Percentiles rank a stretch among this genome's conserved stretches.
These are phyloP conservation scores for Aureobasidium sp. DNA, from an alignment of 2,329 filamentous ascomycete species.

Conservation along the genomic window DNA sequence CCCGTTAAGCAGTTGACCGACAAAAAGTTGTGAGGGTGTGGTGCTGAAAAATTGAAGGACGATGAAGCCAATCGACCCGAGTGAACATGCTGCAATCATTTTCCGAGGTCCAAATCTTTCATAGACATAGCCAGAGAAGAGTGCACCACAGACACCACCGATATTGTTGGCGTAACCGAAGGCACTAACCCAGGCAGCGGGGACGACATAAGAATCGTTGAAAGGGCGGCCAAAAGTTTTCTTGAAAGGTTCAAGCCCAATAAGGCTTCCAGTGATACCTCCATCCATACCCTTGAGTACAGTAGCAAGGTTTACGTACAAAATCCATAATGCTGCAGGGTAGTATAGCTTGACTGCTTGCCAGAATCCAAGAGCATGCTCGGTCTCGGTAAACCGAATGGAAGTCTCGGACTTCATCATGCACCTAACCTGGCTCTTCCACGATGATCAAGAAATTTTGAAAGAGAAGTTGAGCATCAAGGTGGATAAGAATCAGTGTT, in stretches of 20 bases:
- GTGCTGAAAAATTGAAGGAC: constrained; percentile 14
- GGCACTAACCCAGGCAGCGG: constrained; percentile 15
- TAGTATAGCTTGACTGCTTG: constrained; percentile 14
- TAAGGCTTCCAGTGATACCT: constrained; percentile 10
- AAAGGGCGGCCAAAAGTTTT: constrained; percentile 1
- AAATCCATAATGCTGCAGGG: constrained; percentile 12
- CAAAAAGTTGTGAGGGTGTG: constrained; percentile 1
- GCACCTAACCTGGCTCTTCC: no score
- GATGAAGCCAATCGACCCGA: background rate
- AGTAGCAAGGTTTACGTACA: constrained; percentile 7
- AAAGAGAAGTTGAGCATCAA: background rate
- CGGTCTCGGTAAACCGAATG: background rate
- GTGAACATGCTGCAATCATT: constrained; percentile 12
- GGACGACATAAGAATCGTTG: constrained; percentile 10
- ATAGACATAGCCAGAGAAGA: constrained; percentile 5
- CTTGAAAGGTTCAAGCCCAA: constrained; percentile 12
- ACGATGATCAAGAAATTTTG: background rate
- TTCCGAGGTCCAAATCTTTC: constrained; percentile 13
- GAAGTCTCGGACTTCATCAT: constrained; percentile 7
- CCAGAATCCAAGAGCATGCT: constrained; percentile 9
- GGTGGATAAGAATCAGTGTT: background rate
- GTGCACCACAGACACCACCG: constrained; percentile 5
- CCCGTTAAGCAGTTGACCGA: constrained; percentile 11
- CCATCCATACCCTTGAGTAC: constrained; percentile 13
- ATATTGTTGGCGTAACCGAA: constrained; percentile 15